These are phyloP conservation scores for Exophiala bonariae DNA, from an alignment of 2,329 filamentous ascomycete species.

Conservation along the genomic window DNA sequence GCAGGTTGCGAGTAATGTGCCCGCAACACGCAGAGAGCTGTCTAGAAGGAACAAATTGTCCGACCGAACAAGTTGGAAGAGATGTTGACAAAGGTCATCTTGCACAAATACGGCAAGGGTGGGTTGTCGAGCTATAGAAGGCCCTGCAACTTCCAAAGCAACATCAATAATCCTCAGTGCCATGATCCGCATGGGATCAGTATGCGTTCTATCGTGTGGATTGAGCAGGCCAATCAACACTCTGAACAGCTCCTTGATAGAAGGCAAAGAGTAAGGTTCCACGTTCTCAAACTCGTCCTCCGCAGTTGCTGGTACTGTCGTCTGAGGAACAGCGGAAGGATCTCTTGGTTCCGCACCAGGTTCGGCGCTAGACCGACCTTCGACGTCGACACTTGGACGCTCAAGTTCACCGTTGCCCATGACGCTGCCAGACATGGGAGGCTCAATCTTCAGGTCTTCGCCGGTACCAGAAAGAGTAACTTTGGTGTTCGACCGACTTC, in stretches of 20 bases:
- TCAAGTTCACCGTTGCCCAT: constrained; percentile 50
- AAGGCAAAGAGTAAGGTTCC: constrained; percentile 88
- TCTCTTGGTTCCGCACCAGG: constrained; percentile 31
- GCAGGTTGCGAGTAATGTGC: constrained; percentile 87
- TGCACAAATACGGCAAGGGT: constrained; percentile 84
- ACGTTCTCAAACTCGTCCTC: constrained; percentile 52
- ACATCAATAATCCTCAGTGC: constrained; percentile 96
- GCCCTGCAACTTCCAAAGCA: constrained; percentile 90
- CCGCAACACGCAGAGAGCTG: constrained; percentile 87
- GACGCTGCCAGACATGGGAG: constrained; percentile 51
- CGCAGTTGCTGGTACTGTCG: constrained; percentile 34
- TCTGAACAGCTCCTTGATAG: constrained; percentile 89
- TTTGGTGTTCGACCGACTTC: constrained; percentile 26
- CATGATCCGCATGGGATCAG: constrained; percentile 96
- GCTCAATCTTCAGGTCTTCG: constrained; percentile 81
- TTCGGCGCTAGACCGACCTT: constrained; percentile 11
- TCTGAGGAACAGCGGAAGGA: constrained; percentile 33
- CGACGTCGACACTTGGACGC: constrained; percentile 22
- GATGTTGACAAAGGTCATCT: constrained; percentile 86
- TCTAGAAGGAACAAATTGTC: constrained; percentile 95
- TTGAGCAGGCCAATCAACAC: constrained; percentile 92
- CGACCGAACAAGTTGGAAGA: constrained; percentile 94
- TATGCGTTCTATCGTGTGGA: constrained; percentile 88
- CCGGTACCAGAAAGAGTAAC: constrained; percentile 53
- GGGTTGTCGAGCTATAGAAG: constrained; percentile 90